Evolutionary conservation across 2,329 filamentous ascomycete species (phyloP).

Genomic region (Raffaelea deltoideospora): DNA sequence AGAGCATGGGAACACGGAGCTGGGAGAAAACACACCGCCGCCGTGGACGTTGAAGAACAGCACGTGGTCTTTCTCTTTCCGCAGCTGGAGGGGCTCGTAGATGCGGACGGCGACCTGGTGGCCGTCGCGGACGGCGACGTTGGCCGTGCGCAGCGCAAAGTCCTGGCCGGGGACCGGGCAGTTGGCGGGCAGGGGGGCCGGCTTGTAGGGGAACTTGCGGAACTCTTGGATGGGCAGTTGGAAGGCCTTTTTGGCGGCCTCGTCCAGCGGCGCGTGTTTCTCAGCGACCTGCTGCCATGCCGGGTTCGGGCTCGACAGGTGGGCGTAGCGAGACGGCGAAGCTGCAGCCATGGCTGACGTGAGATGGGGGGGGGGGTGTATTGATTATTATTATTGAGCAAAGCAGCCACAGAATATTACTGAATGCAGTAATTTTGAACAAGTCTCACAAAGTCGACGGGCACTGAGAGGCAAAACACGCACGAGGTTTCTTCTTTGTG

Average conservation of each 20-base stretch:
- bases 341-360: too few species aligned
- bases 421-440: too few species aligned
- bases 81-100: background rate
- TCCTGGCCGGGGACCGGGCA: slow-evolving; percentile 1
- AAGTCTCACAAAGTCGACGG: too few species aligned
- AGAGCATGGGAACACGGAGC: too few species aligned
- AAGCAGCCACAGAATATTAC: too few species aligned
- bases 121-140: slow-evolving; percentile 2
- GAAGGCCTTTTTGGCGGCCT: background rate
- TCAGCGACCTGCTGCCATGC: slow-evolving; percentile 2
- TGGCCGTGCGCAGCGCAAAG: background rate
- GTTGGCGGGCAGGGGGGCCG: slow-evolving; percentile 1
- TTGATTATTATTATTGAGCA: too few species aligned
- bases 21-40: slow-evolving; percentile 2
- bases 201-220: slow-evolving; percentile 5
- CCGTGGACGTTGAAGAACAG: slow-evolving; percentile 5
- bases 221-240: slow-evolving; percentile 3
- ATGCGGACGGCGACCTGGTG: background rate
- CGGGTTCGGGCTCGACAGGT: slow-evolving; percentile 1
- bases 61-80: background rate
- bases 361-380: too few species aligned
- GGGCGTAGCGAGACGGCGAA: background rate
- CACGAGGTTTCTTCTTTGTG: too few species aligned
- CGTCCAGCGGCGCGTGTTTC: background rate
- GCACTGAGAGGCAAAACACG: too few species aligned